Evolutionary conservation across 2,329 filamentous ascomycete species (phyloP), one percentile per base, ranked within the genome.

Genomic region (Pyrenophora teres): DNA sequence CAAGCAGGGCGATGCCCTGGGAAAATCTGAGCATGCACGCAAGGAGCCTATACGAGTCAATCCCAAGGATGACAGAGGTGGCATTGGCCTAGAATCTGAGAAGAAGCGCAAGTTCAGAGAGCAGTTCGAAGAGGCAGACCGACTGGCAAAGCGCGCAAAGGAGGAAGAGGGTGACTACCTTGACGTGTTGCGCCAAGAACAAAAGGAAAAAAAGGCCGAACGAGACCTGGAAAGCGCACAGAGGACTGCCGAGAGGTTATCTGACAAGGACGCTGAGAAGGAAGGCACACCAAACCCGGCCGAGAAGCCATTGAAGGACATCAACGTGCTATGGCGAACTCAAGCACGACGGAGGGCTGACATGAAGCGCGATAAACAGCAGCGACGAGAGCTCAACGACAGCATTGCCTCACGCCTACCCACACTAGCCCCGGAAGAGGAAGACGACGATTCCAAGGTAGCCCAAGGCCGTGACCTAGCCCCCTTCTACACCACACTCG

Each of bases 41-140:
- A 79, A 83, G 2, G 90, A 95, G 70, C 94, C 94, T 0, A 84
- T 99, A 51, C 80, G 83, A 30, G 79, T 96, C 41, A 80, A 81
- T 51, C 76, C 95, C 67, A 95, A 94, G 71, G 88, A 92, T 45
- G 88, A 88, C 64, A 82, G 89, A 2, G 87, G 85, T 13, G 94
- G 93, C 1, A 91, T 97, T 59, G 93, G 94, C 0, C 76, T 93
- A 63, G 90, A 94, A 58, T 85, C 82, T 4, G 91, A 94, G 48
- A 87, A 87, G 76, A 96, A 96, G 78, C 81, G 90, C 59, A 92
- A 88, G 68, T 75, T 83, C 48, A 60, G 70, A 45, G 73, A 75
- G 50, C 68, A 71, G 9, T 71, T 69, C 46, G 72, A 71, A 41
- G 59, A 71, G 45, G 63, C 63, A 21, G 65, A 67, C 13, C 60